A percentile compares a stretch with the other conserved stretches of the same genome.
These are phyloP conservation scores for Xylaria bambusicola DNA, from an alignment of 495 filamentous ascomycete species.

Conservation along the genomic window DNA sequence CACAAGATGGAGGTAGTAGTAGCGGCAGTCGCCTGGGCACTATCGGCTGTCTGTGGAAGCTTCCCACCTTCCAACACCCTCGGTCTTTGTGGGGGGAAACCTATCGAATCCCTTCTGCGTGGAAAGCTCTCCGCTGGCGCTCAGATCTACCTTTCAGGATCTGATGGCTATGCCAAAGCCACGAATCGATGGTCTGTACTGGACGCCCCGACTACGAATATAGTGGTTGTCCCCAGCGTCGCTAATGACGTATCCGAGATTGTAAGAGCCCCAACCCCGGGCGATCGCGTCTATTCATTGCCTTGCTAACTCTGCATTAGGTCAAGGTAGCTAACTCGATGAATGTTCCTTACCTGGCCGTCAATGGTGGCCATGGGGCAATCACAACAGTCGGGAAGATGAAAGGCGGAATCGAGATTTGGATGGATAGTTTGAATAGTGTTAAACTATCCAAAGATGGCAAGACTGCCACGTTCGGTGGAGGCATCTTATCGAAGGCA, in stretches of 20 bases:
- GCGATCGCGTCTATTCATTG: background rate
- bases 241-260: constrained; percentile 47
- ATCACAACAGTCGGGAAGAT: constrained; percentile 42
- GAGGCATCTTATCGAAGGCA: constrained; percentile 40
- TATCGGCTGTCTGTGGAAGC: constrained; percentile 6
- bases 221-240: constrained; percentile 45
- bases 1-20: constrained; percentile 29
- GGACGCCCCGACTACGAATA: constrained; percentile 35
- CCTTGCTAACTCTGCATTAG: background rate
- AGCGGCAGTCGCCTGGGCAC: constrained; percentile 26
- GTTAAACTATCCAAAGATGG: constrained; percentile 44
- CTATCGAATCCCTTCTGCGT: background rate
- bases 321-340: constrained; percentile 47
- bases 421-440: constrained; percentile 39
- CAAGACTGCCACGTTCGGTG: constrained; percentile 50
- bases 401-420: constrained; percentile 48
- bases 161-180: constrained; percentile 36
- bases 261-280: constrained; percentile 8
- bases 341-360: constrained; percentile 47
- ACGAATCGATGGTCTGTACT: constrained; percentile 43
- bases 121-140: constrained; percentile 35
- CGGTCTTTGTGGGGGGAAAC: constrained; percentile 10
- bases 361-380: constrained; percentile 46
- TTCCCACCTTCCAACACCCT: background rate
- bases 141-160: constrained; percentile 42